phyloP scores from a whole-genome alignment of 306 rosid genomes.

The Ochetophila trinervis region DNA sequence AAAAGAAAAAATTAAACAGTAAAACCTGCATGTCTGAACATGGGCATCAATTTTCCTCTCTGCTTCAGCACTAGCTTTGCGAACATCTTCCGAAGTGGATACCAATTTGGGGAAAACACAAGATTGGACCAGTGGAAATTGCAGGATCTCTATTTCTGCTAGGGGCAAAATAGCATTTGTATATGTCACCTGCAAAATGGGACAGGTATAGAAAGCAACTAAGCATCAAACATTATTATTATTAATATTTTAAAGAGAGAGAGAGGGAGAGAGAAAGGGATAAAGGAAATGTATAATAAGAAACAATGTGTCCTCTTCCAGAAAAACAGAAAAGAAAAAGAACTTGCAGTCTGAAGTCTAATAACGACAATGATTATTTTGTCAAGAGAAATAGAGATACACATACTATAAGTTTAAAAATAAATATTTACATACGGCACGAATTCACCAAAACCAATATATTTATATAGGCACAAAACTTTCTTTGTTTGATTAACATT shows the following conservation, averaged over 20 bases:
- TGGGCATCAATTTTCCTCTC: slow-evolving; percentile 85
- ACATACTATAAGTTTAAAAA: too few species aligned
- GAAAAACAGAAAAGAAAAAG: too few species aligned
- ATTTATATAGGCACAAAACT: too few species aligned
- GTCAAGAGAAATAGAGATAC: too few species aligned
- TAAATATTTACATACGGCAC: too few species aligned
- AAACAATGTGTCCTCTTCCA: neutral
- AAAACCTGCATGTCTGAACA: slow-evolving; percentile 70
- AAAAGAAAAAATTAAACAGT: slow-evolving; percentile 10
- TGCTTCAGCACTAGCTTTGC: slow-evolving; percentile 90
- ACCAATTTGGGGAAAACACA: slow-evolving; percentile 79
- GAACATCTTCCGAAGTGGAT: slow-evolving; percentile 60
- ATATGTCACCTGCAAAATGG: slow-evolving; percentile 62
- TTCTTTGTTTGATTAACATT: too few species aligned
- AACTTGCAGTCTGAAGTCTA: too few species aligned
- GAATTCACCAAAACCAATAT: too few species aligned
- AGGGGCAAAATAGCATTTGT: slow-evolving; percentile 66
- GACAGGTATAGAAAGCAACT: slow-evolving; percentile 21
- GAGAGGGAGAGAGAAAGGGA: neutral
- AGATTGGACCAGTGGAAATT: slow-evolving; percentile 75
- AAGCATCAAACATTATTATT: neutral
- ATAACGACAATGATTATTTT: too few species aligned
- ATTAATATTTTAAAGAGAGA: neutral
- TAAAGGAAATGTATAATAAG: neutral
- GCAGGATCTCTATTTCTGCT: slow-evolving; percentile 77